Evolutionary conservation across 495 filamentous ascomycete genomes (phyloP).

Genomic region (Chaetomidium leptoderma): DNA sequence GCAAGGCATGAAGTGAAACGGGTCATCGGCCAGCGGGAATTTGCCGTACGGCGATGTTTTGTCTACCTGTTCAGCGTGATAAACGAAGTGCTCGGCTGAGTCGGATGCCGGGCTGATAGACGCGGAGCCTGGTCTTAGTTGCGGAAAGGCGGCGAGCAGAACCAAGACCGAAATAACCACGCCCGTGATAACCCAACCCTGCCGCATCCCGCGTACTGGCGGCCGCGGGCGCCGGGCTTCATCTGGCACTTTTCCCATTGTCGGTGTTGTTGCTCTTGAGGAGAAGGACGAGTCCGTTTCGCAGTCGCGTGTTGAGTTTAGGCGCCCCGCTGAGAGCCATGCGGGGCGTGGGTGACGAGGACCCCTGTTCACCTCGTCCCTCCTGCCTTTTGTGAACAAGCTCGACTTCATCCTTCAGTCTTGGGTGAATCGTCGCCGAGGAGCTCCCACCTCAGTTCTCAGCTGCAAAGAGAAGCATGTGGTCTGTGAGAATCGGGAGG

Average conservation of each 20-base stretch:
- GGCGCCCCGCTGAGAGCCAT: not conserved
- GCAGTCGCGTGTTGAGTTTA: not conserved
- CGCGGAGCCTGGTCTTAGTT: not conserved
- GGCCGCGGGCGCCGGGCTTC: not conserved
- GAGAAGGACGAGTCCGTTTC: not conserved
- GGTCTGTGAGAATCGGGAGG: not conserved
- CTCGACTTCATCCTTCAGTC: not conserved
- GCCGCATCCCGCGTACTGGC: not conserved
- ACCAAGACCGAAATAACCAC: conserved; percentile 7
- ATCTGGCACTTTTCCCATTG: conserved; percentile 4
- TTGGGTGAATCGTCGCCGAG: not conserved
- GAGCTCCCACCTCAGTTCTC: no score
- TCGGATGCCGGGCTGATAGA: not conserved
- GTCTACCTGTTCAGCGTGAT: not conserved
- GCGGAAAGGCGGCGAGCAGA: conserved; percentile 7
- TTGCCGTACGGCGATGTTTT: conserved; percentile 30
- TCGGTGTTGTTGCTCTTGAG: not conserved
- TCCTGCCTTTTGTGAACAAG: conserved; percentile 4
- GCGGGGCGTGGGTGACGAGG: not conserved
- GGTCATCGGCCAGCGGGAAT: conserved; percentile 37
- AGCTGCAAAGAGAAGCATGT: not conserved
- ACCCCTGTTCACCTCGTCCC: not conserved
- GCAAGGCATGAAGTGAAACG: conserved; percentile 44
- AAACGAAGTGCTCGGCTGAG: not conserved
- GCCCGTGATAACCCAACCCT: conserved; percentile 14